Evolutionary conservation across 2,329 filamentous ascomycete genomes (phyloP), one percentile per base, ranked within the genome.

Genomic region (Leptoxyphium fumago): DNA sequence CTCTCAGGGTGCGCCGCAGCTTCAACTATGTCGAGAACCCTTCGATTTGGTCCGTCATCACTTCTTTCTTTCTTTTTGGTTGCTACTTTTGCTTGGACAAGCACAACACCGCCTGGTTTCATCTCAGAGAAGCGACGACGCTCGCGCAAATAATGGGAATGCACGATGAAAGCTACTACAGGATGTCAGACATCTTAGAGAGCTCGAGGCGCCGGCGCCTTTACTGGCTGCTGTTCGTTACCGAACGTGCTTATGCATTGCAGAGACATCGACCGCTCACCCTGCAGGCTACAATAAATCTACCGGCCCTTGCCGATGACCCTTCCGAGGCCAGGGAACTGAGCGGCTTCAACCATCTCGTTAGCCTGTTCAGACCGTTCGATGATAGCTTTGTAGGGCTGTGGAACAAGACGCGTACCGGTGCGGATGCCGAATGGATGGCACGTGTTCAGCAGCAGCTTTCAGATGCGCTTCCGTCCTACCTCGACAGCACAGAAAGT

Each of bases 151-250:
- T 77, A 42, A 62, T 79, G 41, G 68, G 71, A 5, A 68, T 80
- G 55, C 73, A 78, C 51, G 69, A 78, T 43, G 75, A 79, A 52
- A 62, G 68, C 17, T 66, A 69, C 1, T 79, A 80, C 55, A 63
- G 60, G 38, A 65, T 63, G 5, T 54, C 67, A 1, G 64, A 71
- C 32, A 61, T 67, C 1, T 61, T 72, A 4, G 75, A 78, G 52
- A 64, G 61, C 17, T 68, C 76, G 15, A 71, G 73, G 43, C 68
- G 71, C 30, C 66, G 73, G 45, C 64, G 75, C 10, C 64, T 78
- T 7, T 80, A 77, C 55, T 80, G 77, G 77, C 65, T 78, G 36
- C 61, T 80, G 9, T 78, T 78, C 52, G 69, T 79, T 29, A 75
- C 74, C 0, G 77, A 80, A 59, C 69, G 79, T 49, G 75, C 74